These are phyloP conservation scores for Perkinsus chesapeaki DNA, from an alignment of 169 alveolate species.

Conservation along the genomic window DNA sequence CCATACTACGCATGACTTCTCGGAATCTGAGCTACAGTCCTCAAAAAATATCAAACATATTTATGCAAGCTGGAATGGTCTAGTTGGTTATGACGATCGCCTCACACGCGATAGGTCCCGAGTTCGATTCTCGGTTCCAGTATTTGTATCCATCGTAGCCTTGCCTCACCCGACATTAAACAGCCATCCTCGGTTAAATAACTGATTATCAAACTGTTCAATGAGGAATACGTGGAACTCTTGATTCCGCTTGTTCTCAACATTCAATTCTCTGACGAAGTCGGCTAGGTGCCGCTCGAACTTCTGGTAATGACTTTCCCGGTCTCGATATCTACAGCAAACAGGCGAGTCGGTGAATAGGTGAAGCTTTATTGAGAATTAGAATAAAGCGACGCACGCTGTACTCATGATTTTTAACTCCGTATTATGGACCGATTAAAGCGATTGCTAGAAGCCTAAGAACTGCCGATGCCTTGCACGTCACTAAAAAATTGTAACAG, in stretches of 20 bases:
- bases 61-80: background rate
- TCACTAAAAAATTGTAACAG: too few relatives aligned
- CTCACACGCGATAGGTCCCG: conserved; percentile 7
- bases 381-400: too few relatives aligned
- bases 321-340: background rate
- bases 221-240: conserved; percentile 2
- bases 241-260: background rate
- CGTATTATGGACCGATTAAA: too few relatives aligned
- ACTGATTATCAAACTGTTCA: conserved; percentile 12
- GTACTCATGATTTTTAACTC: too few relatives aligned
- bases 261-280: background rate
- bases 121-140: background rate
- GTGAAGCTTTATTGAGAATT: too few relatives aligned
- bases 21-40: background rate
- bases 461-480: too few relatives aligned
- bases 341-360: too few relatives aligned
- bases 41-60: background rate
- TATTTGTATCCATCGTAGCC: background rate
- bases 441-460: too few relatives aligned
- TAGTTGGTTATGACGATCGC: conserved; percentile 4
- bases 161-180: conserved; percentile 9
- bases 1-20: background rate
- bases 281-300: background rate
- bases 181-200: conserved; percentile 9
- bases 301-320: background rate